Conservation (phyloP, 2,329 filamentous ascomycete species). For the Monosporascus sp. region DNA sequence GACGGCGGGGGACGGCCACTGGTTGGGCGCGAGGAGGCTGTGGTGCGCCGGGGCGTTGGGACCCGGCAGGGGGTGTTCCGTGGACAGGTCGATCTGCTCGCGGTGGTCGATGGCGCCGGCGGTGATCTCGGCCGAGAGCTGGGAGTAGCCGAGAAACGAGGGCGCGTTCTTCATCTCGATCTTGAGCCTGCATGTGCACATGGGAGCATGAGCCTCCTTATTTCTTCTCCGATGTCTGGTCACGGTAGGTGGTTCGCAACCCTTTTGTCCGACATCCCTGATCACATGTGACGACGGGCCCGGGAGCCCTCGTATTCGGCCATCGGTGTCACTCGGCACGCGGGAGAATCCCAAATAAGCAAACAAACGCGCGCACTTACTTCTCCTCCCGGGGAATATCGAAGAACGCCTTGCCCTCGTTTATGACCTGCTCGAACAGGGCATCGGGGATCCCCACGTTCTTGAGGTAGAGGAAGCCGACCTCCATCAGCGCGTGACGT, state of each 20-base stretch:
- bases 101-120: slow-evolving; percentile 72
- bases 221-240: slow-evolving; percentile 1
- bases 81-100: slow-evolving; percentile 83
- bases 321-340: not conserved
- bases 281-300: no score
- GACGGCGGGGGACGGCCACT: slow-evolving; percentile 64
- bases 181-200: slow-evolving; percentile 40
- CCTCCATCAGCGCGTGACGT: slow-evolving; percentile 71
- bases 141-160: slow-evolving; percentile 67
- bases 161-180: slow-evolving; percentile 71
- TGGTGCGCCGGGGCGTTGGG: slow-evolving; percentile 63
- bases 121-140: slow-evolving; percentile 64
- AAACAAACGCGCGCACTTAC: slow-evolving; percentile 30
- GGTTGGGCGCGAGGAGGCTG: slow-evolving; percentile 71
- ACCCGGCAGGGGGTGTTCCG: slow-evolving; percentile 62
- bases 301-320: no score
- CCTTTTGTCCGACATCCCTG: not conserved
- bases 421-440: slow-evolving; percentile 60
- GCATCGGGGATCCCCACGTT: slow-evolving; percentile 68
- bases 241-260: not conserved
- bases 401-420: slow-evolving; percentile 69
- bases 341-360: not conserved
- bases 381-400: slow-evolving; percentile 72
- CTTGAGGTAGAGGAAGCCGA: slow-evolving; percentile 83
- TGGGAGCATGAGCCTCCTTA: not conserved